Evolutionary conservation across 768 basidiomycete species (phyloP).

Genomic region (Phallus indusiatus): DNA sequence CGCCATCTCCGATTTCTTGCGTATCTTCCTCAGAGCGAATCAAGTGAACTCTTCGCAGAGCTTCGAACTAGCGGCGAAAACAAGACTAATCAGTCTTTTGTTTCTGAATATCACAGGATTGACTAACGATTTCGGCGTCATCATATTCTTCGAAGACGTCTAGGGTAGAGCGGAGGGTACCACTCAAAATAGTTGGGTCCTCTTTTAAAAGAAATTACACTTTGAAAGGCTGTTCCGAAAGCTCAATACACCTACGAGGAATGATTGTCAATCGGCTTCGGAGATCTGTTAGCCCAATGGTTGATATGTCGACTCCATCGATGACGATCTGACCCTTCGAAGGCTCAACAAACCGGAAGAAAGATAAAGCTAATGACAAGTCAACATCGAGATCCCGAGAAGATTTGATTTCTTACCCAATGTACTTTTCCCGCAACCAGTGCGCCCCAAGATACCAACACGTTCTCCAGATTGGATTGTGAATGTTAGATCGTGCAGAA

Average conservation of each 20-base stretch:
- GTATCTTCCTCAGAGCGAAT: slow-evolving; percentile 48
- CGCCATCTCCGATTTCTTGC: slow-evolving; percentile 34
- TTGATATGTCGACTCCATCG: slow-evolving; percentile 72
- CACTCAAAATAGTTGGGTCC: slow-evolving; percentile 84
- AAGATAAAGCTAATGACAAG: slow-evolving; percentile 45
- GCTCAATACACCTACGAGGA: slow-evolving; percentile 40
- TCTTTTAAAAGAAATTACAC: slow-evolving; percentile 33
- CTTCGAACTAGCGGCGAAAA: slow-evolving; percentile 50
- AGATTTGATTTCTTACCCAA: slow-evolving; percentile 22
- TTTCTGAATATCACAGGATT: neutral
- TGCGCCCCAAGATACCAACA: slow-evolving; percentile 37
- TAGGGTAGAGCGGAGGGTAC: slow-evolving; percentile 67
- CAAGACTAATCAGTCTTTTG: slow-evolving; percentile 2
- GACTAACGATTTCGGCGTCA: slow-evolving; percentile 67
- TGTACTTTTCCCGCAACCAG: slow-evolving; percentile 66
- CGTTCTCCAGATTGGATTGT: slow-evolving; percentile 68
- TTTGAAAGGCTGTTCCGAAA: neutral
- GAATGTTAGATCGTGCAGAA: slow-evolving; percentile 73
- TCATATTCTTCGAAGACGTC: slow-evolving; percentile 85
- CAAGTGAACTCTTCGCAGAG: slow-evolving; percentile 74
- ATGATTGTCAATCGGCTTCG: slow-evolving; percentile 70
- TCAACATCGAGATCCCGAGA: neutral
- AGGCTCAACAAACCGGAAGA: slow-evolving; percentile 89
- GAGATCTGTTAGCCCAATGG: slow-evolving; percentile 74
- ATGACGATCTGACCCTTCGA: slow-evolving; percentile 64